These are phyloP conservation scores for Barnettozyma sp. DNA, from an alignment of 805 yeast genomes.

Conservation along the genomic window DNA sequence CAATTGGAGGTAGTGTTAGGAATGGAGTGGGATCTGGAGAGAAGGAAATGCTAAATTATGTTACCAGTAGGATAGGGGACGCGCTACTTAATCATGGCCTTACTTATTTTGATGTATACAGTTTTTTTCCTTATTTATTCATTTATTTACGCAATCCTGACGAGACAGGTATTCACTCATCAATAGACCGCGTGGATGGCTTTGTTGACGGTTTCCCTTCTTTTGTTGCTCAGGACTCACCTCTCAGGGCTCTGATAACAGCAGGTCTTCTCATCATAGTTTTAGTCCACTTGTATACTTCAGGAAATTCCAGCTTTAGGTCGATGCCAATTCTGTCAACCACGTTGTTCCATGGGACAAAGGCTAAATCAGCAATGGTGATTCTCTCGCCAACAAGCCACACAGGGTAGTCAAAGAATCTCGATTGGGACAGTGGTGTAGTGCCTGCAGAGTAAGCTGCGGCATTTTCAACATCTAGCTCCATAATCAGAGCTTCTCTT, in stretches of 20 bases:
- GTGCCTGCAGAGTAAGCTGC: slow-evolving; percentile 85
- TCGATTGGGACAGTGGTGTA: slow-evolving; percentile 75
- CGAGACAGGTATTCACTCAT: too few relatives aligned
- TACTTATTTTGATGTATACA: too few relatives aligned
- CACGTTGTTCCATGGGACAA: slow-evolving; percentile 96
- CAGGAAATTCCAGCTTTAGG: slow-evolving; percentile 83
- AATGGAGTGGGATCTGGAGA: too few relatives aligned
- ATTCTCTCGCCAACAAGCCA: slow-evolving; percentile 88
- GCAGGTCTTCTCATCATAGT: slow-evolving; percentile 94
- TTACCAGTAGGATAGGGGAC: too few relatives aligned
- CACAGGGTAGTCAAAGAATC: slow-evolving; percentile 87
- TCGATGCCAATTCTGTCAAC: slow-evolving; percentile 89
- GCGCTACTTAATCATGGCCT: too few relatives aligned
- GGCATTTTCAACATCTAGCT: slow-evolving; percentile 78
- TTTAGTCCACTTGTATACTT: slow-evolving; percentile 93
- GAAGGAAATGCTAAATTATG: too few relatives aligned
- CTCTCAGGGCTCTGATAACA: slow-evolving; percentile 78
- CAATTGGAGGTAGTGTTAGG: too few relatives aligned
- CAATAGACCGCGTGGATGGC: too few relatives aligned
- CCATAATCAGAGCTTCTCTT: slow-evolving; percentile 85
- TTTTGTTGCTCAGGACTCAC: slow-evolving; percentile 41
- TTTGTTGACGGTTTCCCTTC: slow-evolving; percentile 1
- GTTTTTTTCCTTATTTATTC: too few relatives aligned
- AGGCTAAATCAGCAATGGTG: slow-evolving; percentile 84
- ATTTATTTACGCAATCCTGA: too few relatives aligned